A percentile compares a stretch with the other conserved stretches of the same genome.
Evolutionary conservation across 2,329 filamentous ascomycete species (phyloP).

Genomic region (Xylaria sp.): DNA sequence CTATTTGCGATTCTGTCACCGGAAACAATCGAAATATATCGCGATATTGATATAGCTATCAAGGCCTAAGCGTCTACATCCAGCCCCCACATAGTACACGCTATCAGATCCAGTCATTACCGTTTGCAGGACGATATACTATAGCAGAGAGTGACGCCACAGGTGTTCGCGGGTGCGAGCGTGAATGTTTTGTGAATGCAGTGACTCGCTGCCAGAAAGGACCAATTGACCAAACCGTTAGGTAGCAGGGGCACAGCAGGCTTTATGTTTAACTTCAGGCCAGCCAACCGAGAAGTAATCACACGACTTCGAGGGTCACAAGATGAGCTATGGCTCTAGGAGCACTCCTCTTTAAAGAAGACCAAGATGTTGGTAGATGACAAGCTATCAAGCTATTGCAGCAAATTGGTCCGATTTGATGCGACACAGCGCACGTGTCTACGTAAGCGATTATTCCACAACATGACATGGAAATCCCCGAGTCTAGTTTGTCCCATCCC

Average conservation of each 20-base stretch:
- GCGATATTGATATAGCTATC: background rate
- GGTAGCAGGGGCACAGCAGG: background rate
- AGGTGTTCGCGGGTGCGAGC: background rate
- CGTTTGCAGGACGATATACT: background rate
- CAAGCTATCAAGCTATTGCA: constrained; percentile 1
- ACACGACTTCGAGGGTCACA: constrained; percentile 9
- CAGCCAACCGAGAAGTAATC: background rate
- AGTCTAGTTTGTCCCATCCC: background rate
- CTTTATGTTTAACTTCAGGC: background rate
- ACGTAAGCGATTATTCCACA: constrained; percentile 27
- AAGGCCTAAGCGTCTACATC: background rate
- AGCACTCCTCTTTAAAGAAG: background rate
- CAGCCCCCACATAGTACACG: background rate
- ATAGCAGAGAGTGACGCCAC: no score
- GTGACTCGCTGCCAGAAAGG: background rate
- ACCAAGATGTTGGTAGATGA: constrained; percentile 1
- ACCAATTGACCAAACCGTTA: background rate
- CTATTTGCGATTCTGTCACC: background rate
- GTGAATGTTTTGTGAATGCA: background rate
- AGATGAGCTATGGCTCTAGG: background rate
- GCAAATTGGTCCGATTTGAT: background rate
- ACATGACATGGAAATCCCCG: background rate
- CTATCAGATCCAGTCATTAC: background rate
- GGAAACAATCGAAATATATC: background rate
- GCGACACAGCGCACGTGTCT: constrained; percentile 10